Percentiles rank a stretch among this genome's conserved stretches.
Conservation (phyloP, 305 asterid species). For the Fraxinus sp. region DNA sequence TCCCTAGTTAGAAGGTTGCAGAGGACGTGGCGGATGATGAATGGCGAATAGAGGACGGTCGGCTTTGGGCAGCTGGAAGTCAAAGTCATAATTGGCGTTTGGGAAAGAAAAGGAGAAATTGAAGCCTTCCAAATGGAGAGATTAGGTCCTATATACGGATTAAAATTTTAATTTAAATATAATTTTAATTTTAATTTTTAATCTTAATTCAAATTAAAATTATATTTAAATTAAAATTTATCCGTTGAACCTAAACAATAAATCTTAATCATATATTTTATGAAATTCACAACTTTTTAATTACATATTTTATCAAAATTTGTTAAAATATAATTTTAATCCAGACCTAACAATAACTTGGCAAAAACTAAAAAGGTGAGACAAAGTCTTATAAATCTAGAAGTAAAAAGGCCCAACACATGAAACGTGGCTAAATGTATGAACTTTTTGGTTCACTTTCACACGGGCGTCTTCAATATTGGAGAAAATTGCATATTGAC, state of each 20-base stretch:
- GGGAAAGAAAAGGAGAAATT: background rate
- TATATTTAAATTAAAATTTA: too few species aligned
- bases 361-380: background rate
- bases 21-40: slow-evolving; percentile 40
- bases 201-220: too few species aligned
- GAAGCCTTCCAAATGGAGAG: background rate
- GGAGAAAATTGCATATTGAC: background rate
- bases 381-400: background rate
- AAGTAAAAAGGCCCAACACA: background rate
- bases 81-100: slow-evolving; percentile 25
- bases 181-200: too few species aligned
- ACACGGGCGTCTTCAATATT: background rate
- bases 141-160: background rate
- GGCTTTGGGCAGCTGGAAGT: slow-evolving; percentile 30
- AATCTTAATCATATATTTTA: too few species aligned
- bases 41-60: slow-evolving; percentile 39
- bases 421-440: background rate
- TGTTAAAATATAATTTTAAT: too few species aligned
- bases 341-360: too few species aligned
- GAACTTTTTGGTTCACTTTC: background rate
- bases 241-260: too few species aligned
- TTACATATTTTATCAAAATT: too few species aligned
- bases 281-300: too few species aligned
- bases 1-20: background rate
- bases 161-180: too few species aligned